Conservation (phyloP, 2,329 filamentous ascomycete genomes). For the Penicillium aurantiogriseum region DNA sequence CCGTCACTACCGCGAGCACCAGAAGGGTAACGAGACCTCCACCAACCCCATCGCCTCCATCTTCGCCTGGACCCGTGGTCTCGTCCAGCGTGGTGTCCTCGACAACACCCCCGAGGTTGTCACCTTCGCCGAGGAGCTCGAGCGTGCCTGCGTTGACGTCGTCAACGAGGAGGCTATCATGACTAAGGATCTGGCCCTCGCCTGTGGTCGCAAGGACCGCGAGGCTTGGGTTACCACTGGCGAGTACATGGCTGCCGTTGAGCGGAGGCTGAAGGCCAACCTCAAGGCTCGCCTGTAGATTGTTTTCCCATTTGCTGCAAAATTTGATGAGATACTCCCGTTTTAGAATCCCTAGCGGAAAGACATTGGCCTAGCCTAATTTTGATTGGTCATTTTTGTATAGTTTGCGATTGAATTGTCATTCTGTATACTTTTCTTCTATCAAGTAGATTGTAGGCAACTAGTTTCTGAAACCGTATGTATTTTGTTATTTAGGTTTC, state of each 20-base stretch:
- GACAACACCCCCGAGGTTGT: constrained; percentile 91
- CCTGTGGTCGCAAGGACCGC: constrained; percentile 81
- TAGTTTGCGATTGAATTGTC: constrained; percentile 12
- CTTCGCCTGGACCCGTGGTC: constrained; percentile 96
- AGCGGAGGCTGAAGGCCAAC: constrained; percentile 78
- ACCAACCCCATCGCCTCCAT: constrained; percentile 99
- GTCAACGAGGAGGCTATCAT: constrained; percentile 94
- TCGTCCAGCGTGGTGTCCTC: constrained; percentile 80
- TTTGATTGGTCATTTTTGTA: constrained; percentile 18
- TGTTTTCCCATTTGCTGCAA: constrained; percentile 8
- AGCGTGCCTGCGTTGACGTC: constrained; percentile 90
- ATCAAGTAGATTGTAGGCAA: no score
- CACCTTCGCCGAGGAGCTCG: constrained; percentile 84
- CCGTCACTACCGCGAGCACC: constrained; percentile 97
- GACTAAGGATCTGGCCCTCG: constrained; percentile 98
- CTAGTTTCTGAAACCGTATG: not conserved
- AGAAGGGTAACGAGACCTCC: constrained; percentile 94
- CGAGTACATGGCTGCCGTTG: constrained; percentile 89
- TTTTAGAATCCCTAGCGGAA: constrained; percentile 11
- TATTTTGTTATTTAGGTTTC: not conserved
- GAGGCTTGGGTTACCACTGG: constrained; percentile 86
- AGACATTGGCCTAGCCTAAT: constrained; percentile 7
- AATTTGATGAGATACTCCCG: constrained; percentile 17
- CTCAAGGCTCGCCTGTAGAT: constrained; percentile 49
- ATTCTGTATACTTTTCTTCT: not conserved